These are phyloP conservation scores for Leucocoprinus leucothites DNA, from an alignment of 768 basidiomycete species.

Conservation along the genomic window DNA sequence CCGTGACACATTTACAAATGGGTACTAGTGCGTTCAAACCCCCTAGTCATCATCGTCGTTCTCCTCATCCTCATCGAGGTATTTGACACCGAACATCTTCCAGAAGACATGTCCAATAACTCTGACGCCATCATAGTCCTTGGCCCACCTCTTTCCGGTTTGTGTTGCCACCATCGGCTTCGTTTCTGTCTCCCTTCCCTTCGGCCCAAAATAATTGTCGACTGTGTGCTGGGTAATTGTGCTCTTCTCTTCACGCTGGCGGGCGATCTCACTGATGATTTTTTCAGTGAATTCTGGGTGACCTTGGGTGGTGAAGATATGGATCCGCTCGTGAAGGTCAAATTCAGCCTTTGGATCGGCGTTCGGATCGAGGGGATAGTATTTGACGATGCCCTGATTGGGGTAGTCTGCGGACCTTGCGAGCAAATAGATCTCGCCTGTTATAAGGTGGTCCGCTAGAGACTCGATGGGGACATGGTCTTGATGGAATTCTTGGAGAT, in stretches of 20 bases:
- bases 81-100: slow-evolving; percentile 37
- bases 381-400: neutral
- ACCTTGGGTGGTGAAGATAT: slow-evolving; percentile 82
- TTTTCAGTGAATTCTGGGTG: slow-evolving; percentile 83
- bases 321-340: slow-evolving; percentile 40
- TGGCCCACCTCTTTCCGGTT: slow-evolving; percentile 33
- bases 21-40: too few relatives aligned
- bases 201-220: neutral
- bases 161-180: neutral
- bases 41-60: too few relatives aligned
- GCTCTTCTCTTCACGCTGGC: slow-evolving; percentile 25
- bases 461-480: slow-evolving; percentile 39
- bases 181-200: neutral
- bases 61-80: neutral
- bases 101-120: slow-evolving; percentile 41
- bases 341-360: slow-evolving; percentile 24
- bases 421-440: slow-evolving; percentile 74
- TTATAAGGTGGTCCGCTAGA: slow-evolving; percentile 56
- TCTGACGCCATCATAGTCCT: slow-evolving; percentile 45
- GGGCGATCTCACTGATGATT: slow-evolving; percentile 47
- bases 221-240: neutral
- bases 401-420: neutral
- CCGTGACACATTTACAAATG: too few relatives aligned
- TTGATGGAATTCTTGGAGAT: slow-evolving; percentile 48
- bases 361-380: neutral